phyloP scores from a whole-genome alignment of 495 filamentous ascomycete species.

The Penicillium salamii region DNA sequence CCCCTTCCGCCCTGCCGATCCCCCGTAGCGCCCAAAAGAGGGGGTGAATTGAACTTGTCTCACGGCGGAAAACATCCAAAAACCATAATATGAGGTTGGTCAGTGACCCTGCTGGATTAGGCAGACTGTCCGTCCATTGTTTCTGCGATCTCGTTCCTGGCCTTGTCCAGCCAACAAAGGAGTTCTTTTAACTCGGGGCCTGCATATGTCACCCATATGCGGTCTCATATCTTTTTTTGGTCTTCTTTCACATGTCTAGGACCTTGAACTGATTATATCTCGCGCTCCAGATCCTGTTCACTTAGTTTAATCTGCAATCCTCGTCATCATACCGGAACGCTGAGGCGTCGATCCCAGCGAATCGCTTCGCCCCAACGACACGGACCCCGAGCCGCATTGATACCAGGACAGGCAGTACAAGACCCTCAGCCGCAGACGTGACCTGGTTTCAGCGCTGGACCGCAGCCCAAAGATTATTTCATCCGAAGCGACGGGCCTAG shows the following conservation, averaged over 20 bases:
- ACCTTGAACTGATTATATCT: slow-evolving; percentile 16
- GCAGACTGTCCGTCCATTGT: slow-evolving; percentile 16
- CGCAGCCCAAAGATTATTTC: not conserved
- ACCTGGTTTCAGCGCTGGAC: not conserved
- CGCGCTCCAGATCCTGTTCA: slow-evolving; percentile 14
- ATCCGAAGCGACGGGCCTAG: slow-evolving; percentile 1
- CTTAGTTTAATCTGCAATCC: slow-evolving; percentile 7
- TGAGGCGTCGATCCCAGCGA: not conserved
- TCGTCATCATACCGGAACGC: not conserved
- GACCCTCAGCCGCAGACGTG: slow-evolving; percentile 6
- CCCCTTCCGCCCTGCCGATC: slow-evolving; percentile 21
- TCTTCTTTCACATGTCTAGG: slow-evolving; percentile 3
- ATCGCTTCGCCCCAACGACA: slow-evolving; percentile 1
- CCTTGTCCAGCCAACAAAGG: slow-evolving; percentile 14
- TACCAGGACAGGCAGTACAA: not conserved
- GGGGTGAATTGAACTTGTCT: slow-evolving; percentile 9
- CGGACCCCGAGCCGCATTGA: slow-evolving; percentile 2
- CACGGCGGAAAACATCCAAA: not conserved
- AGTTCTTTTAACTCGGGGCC: slow-evolving; percentile 16
- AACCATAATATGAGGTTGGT: slow-evolving; percentile 19
- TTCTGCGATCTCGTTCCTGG: slow-evolving; percentile 8
- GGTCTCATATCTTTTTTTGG: slow-evolving; percentile 28
- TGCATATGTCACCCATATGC: slow-evolving; percentile 24
- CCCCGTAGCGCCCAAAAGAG: slow-evolving; percentile 17
- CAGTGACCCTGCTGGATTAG: slow-evolving; percentile 7